Conservation (phyloP, 805 yeast species). For the Cyberlindnera amylophila region DNA sequence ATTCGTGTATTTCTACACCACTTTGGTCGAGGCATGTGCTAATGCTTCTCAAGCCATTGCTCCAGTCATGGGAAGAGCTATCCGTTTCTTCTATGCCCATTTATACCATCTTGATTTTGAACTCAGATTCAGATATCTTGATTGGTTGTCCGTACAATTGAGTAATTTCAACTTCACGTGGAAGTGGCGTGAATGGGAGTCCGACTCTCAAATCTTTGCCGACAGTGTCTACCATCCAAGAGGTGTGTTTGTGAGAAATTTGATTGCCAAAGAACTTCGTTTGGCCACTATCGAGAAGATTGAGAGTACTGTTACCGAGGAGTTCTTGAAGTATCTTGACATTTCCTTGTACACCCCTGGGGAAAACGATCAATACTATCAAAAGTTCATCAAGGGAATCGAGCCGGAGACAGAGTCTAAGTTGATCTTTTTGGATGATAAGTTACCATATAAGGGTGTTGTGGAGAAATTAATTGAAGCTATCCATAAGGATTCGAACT, state of each 20-base stretch:
- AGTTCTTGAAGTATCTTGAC: slow-evolving; percentile 47
- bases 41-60: slow-evolving; percentile 82
- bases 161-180: slow-evolving; percentile 93
- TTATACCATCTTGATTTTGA: slow-evolving; percentile 71
- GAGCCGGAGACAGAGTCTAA: slow-evolving; percentile 29
- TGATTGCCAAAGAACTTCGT: slow-evolving; percentile 80
- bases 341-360: slow-evolving; percentile 35
- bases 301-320: slow-evolving; percentile 63
- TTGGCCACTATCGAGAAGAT: slow-evolving; percentile 74
- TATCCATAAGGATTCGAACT: slow-evolving; percentile 32
- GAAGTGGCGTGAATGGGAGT: slow-evolving; percentile 96
- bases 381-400: slow-evolving; percentile 28
- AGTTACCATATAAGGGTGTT: slow-evolving; percentile 33
- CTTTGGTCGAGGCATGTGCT: slow-evolving; percentile 82
- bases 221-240: slow-evolving; percentile 62
- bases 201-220: slow-evolving; percentile 46
- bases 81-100: slow-evolving; percentile 73
- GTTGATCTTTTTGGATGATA: slow-evolving; percentile 36
- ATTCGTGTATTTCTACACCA: slow-evolving; percentile 75
- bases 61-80: slow-evolving; percentile 90
- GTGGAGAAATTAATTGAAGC: slow-evolving; percentile 37
- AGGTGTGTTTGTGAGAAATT: slow-evolving; percentile 66
- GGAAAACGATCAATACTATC: slow-evolving; percentile 36
- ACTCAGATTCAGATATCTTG: slow-evolving; percentile 64
- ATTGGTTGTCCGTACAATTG: slow-evolving; percentile 91